A percentile compares a stretch with the other conserved stretches of the same genome.
These are phyloP conservation scores for Fusarium tupiense DNA, from an alignment of 2,329 filamentous ascomycete genomes.

Conservation along the genomic window DNA sequence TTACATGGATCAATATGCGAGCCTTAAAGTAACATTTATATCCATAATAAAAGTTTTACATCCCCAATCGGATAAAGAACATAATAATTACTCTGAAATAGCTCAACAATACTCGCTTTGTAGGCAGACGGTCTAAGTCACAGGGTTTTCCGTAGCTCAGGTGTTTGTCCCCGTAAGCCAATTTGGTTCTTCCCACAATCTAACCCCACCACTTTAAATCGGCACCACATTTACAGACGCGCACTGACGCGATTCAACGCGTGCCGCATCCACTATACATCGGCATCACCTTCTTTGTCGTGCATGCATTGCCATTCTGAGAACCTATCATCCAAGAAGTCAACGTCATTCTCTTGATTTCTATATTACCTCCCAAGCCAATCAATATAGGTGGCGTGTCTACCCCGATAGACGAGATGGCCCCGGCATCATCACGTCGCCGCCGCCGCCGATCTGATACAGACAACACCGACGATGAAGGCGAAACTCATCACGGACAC, in stretches of 20 bases:
- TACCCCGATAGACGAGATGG: slow-evolving; percentile 38
- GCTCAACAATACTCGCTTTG: not conserved
- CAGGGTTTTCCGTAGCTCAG: not conserved
- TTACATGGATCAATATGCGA: not conserved
- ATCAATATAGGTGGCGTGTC: not conserved
- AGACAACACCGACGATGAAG: slow-evolving; percentile 52
- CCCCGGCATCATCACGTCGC: slow-evolving; percentile 48
- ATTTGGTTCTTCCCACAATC: not conserved
- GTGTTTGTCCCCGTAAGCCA: not conserved
- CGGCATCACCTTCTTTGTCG: not conserved
- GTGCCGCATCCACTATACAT: slow-evolving; percentile 22
- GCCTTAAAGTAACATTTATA: not conserved
- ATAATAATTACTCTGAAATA: not conserved
- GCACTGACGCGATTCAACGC: slow-evolving; percentile 39
- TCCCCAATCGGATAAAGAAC: not conserved
- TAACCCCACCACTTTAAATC: slow-evolving; percentile 41
- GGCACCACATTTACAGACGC: slow-evolving; percentile 30
- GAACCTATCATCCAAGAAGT: not conserved
- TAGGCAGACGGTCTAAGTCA: not conserved
- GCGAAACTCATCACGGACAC: slow-evolving; percentile 33
- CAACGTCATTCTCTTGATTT: not conserved
- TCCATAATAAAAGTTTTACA: not conserved
- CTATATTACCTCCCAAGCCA: not conserved
- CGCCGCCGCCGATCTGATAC: slow-evolving; percentile 56
- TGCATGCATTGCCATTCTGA: not conserved